These are phyloP conservation scores for Aspergillus chevalieri DNA, from an alignment of 2,329 filamentous ascomycete genomes.

Conservation along the genomic window DNA sequence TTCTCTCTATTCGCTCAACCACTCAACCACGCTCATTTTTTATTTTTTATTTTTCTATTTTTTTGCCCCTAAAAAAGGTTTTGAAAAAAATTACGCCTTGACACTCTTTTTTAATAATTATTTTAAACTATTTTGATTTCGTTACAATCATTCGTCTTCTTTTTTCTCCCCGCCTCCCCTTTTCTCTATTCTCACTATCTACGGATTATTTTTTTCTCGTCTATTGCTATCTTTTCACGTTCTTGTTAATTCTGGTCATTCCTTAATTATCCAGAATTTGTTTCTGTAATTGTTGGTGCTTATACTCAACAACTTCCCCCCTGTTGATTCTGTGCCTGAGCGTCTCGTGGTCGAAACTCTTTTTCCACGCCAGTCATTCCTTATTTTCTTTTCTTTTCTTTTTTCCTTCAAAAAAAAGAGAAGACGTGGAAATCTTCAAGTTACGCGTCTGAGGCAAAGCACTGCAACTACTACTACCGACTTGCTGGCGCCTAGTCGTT, in stretches of 20 bases:
- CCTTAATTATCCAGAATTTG: not conserved
- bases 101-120: slow-evolving; percentile 16
- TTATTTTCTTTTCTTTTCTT: too few relatives aligned
- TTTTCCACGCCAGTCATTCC: slow-evolving; percentile 6
- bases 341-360: slow-evolving; percentile 5
- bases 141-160: not conserved
- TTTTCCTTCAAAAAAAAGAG: too few relatives aligned
- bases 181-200: not conserved
- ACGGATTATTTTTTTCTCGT: not conserved
- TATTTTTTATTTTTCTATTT: slow-evolving; percentile 13
- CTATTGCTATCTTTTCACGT: not conserved
- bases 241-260: not conserved
- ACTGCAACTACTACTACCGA: not conserved
- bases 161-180: not conserved
- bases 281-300: not conserved
- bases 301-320: not conserved
- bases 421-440: too few relatives aligned
- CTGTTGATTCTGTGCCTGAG: not conserved
- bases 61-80: slow-evolving; percentile 2
- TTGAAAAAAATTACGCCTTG: slow-evolving; percentile 8
- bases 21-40: slow-evolving; percentile 13
- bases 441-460: too few relatives aligned
- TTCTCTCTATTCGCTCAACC: slow-evolving; percentile 20
- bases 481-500: not conserved
- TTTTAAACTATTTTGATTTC: slow-evolving; percentile 1